Percentiles rank a stretch among this genome's conserved stretches.
These are phyloP conservation scores for Trametes punicea DNA, from an alignment of 768 basidiomycete genomes.

Conservation along the genomic window DNA sequence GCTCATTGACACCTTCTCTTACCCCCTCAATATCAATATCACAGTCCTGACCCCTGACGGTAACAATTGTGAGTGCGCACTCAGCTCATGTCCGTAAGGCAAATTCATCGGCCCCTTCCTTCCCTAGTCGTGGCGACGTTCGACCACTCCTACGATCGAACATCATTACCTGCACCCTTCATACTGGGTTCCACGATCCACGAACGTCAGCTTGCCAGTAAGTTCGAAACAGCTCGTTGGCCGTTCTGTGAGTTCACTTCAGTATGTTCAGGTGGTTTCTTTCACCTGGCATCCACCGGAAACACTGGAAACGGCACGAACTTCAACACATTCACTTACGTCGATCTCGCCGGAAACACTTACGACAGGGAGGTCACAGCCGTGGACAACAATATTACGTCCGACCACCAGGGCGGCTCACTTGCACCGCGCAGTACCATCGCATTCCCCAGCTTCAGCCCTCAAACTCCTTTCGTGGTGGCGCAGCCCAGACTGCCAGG, in stretches of 20 bases:
- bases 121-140: conserved; percentile 47
- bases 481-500: conserved; percentile 37
- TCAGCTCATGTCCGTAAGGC: no score
- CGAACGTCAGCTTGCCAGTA: conserved; percentile 59
- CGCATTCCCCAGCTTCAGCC: conserved; percentile 4
- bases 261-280: conserved; percentile 45
- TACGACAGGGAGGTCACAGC: conserved; percentile 60
- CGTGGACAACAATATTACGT: conserved; percentile 55
- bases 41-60: conserved; percentile 33
- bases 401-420: conserved; percentile 54
- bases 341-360: conserved; percentile 58
- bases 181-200: conserved; percentile 54
- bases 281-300: conserved; percentile 40
- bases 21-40: conserved; percentile 47
- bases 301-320: conserved; percentile 67
- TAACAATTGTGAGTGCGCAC: conserved; percentile 30
- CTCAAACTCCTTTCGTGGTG: conserved; percentile 12
- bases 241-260: background rate
- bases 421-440: conserved; percentile 29
- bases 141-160: conserved; percentile 69
- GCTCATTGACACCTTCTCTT: conserved; percentile 50
- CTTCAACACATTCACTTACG: conserved; percentile 63
- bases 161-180: conserved; percentile 55
- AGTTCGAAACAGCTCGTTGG: conserved; percentile 22
- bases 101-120: no score